A percentile compares a stretch with the other conserved stretches of the same genome.
phyloP scores from a whole-genome alignment of 768 basidiomycete species.

The Crassisporium funariophilum region DNA sequence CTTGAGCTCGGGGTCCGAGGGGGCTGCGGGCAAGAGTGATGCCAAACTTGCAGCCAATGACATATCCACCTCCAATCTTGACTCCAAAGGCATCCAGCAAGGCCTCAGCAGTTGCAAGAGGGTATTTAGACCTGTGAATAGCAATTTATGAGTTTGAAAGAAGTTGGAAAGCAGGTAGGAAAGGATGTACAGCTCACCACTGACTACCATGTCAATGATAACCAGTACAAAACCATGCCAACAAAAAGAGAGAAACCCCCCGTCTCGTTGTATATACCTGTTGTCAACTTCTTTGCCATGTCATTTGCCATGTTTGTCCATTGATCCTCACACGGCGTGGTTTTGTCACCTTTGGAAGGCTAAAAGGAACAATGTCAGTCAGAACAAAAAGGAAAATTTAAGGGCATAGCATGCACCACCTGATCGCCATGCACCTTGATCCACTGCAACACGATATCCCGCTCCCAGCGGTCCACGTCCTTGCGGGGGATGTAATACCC shows the following conservation, averaged over 20 bases:
- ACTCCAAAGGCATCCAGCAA: constrained; percentile 17
- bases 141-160: not conserved
- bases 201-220: constrained; percentile 28
- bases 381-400: no score
- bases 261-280: constrained; percentile 34
- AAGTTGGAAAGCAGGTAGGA: not conserved
- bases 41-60: constrained; percentile 28
- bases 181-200: constrained; percentile 28
- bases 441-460: no score
- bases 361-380: no score
- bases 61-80: constrained; percentile 19
- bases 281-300: constrained; percentile 24
- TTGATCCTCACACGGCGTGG: constrained; percentile 17
- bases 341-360: no score
- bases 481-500: no score
- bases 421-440: no score
- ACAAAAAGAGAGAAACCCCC: constrained; percentile 30
- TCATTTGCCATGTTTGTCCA: constrained; percentile 29
- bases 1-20: constrained; percentile 11
- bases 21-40: constrained; percentile 22
- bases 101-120: constrained; percentile 17
- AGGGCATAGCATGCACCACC: not conserved
- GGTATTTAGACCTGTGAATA: constrained; percentile 22
- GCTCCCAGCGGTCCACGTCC: no score
- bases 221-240: constrained; percentile 28